A percentile compares a stretch with the other conserved stretches of the same genome.
phyloP scores from a whole-genome alignment of 129 eudicot species.

The Calendula officinalis region DNA sequence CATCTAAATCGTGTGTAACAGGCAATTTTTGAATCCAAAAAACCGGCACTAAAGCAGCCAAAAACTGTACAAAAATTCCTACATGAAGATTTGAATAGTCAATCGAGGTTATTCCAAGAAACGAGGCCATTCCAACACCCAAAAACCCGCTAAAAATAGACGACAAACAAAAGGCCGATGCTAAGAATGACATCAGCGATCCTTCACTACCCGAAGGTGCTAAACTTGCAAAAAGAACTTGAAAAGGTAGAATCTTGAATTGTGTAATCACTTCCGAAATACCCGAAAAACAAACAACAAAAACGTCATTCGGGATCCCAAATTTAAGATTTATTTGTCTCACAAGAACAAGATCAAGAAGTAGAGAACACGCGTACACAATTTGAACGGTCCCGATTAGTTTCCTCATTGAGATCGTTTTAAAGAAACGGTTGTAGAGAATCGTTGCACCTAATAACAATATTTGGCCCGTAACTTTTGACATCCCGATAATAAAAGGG shows the following conservation, averaged over 20 bases:
- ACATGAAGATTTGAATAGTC: slow-evolving; percentile 66
- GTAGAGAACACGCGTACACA: slow-evolving; percentile 58
- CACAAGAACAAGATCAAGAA: slow-evolving; percentile 75
- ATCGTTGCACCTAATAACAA: slow-evolving; percentile 55
- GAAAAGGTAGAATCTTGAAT: slow-evolving; percentile 81
- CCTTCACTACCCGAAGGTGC: slow-evolving; percentile 93
- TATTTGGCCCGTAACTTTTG: slow-evolving; percentile 72
- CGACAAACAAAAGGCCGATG: slow-evolving; percentile 79
- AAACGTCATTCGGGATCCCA: slow-evolving; percentile 67
- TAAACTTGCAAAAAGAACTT: slow-evolving; percentile 76
- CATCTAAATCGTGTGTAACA: slow-evolving; percentile 25
- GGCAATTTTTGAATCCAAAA: slow-evolving; percentile 66
- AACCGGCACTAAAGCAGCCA: slow-evolving; percentile 78
- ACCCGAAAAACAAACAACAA: slow-evolving; percentile 79
- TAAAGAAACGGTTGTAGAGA: slow-evolving; percentile 64
- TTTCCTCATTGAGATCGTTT: slow-evolving; percentile 58
- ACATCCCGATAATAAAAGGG: slow-evolving; percentile 73
- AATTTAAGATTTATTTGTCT: slow-evolving; percentile 58
- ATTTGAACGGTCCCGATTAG: slow-evolving; percentile 50
- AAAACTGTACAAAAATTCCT: slow-evolving; percentile 65
- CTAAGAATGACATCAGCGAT: slow-evolving; percentile 81
- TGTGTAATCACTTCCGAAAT: slow-evolving; percentile 71
- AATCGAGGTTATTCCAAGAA: slow-evolving; percentile 66
- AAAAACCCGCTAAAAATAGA: slow-evolving; percentile 79
- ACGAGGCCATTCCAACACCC: slow-evolving; percentile 86